phyloP scores from a whole-genome alignment of 2,329 filamentous ascomycete species.

The Incumbomyces delicatus region DNA sequence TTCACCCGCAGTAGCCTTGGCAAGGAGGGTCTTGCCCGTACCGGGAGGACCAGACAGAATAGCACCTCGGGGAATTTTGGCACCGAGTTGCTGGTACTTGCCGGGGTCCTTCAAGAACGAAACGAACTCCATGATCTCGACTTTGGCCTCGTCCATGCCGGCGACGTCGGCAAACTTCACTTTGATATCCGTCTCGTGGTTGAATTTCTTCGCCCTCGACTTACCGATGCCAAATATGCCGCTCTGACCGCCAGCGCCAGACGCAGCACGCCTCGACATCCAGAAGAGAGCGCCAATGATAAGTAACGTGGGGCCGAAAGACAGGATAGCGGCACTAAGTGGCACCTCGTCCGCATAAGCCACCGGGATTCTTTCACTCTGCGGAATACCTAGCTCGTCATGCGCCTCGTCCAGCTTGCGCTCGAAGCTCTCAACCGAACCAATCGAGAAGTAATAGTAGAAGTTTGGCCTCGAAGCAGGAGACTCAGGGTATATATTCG shows the following conservation, averaged over 20 bases:
- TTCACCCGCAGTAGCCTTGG: slow-evolving; percentile 95
- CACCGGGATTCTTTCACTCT: slow-evolving; percentile 82
- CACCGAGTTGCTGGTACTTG: slow-evolving; percentile 84
- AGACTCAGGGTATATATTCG: slow-evolving; percentile 65
- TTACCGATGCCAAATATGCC: slow-evolving; percentile 94
- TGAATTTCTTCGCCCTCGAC: slow-evolving; percentile 93
- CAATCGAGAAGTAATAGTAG: slow-evolving; percentile 90
- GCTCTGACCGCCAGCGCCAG: slow-evolving; percentile 54
- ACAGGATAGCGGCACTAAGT: slow-evolving; percentile 60
- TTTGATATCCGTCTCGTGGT: slow-evolving; percentile 91
- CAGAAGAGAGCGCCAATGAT: slow-evolving; percentile 76
- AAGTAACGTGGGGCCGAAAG: slow-evolving; percentile 79
- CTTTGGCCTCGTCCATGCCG: slow-evolving; percentile 95
- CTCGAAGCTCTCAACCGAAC: slow-evolving; percentile 89
- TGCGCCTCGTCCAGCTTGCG: slow-evolving; percentile 79
- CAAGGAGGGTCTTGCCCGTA: slow-evolving; percentile 94
- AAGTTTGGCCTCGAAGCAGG: slow-evolving; percentile 59
- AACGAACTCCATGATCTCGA: slow-evolving; percentile 98
- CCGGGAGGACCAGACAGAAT: slow-evolving; percentile 96
- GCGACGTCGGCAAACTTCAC: slow-evolving; percentile 96
- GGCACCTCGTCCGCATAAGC: slow-evolving; percentile 71
- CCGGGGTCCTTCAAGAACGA: slow-evolving; percentile 91
- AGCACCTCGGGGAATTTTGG: slow-evolving; percentile 93
- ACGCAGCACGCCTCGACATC: slow-evolving; percentile 64
- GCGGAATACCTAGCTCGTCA: slow-evolving; percentile 73